These are phyloP conservation scores for Magnaporthales sp. DNA, from an alignment of 2,329 filamentous ascomycete genomes.

Conservation along the genomic window DNA sequence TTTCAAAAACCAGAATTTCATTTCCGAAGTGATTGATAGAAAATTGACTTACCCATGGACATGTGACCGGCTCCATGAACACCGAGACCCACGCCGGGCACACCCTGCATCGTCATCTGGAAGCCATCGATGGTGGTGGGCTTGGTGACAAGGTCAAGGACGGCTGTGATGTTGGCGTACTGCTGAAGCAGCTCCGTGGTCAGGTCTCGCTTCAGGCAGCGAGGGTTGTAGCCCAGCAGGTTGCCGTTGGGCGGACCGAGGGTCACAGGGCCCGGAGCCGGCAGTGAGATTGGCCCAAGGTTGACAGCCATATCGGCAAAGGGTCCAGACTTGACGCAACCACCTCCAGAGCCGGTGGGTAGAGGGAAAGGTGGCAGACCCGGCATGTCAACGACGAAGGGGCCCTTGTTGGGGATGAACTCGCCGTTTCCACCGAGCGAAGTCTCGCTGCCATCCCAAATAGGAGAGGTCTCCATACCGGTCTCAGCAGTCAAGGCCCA, in stretches of 20 bases:
- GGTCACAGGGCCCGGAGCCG: neutral
- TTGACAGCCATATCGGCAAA: slow-evolving; percentile 21
- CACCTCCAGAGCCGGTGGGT: neutral
- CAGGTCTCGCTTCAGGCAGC: neutral
- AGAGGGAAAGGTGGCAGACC: neutral
- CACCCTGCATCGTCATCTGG: neutral
- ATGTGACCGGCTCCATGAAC: neutral
- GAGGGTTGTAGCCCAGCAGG: neutral
- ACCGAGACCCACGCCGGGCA: neutral
- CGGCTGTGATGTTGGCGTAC: neutral
- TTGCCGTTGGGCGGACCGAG: neutral
- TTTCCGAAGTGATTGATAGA: too few relatives aligned
- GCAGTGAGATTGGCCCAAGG: neutral
- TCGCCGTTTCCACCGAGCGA: neutral
- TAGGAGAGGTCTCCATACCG: neutral
- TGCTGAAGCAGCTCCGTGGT: neutral
- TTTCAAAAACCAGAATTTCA: too few relatives aligned
- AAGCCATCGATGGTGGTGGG: neutral
- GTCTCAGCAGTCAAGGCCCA: neutral
- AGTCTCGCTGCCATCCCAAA: slow-evolving; percentile 1
- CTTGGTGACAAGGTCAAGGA: neutral
- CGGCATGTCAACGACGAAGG: neutral
- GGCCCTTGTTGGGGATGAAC: slow-evolving; percentile 7
- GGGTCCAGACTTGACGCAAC: neutral
- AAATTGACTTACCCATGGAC: neutral